Evolutionary conservation across 345 rosid genomes (phyloP), one percentile per base, ranked within the genome.

Genomic region (Populus tremula): DNA sequence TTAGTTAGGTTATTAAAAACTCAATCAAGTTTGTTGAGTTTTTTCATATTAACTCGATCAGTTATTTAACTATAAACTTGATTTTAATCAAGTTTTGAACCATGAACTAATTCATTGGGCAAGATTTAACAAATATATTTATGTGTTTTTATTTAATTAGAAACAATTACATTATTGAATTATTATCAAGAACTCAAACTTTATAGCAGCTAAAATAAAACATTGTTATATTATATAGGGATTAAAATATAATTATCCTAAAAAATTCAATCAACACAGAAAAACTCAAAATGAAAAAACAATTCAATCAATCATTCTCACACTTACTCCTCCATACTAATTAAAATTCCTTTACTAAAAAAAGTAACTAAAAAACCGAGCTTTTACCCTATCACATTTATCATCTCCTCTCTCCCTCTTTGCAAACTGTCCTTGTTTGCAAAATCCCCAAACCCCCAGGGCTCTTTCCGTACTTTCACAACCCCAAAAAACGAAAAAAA

Each of bases 381-480:
- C 27, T 43, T 33, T 41, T 21, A 2, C 45, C 27, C 38, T 5
- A 35, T 35, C 10, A 25, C 73, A 1, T 43, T 43, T 11, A 43
- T 43, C 16, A 27, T 2, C 31, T 23, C 5, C 1, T 14, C 17
- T 23, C 70, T 41, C 16, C 39, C 21, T 21, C 73, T n/a, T 2
- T 0, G 13, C 17, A 21, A 43, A 12, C 2, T 33, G 68, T 73
- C 76, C 76, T 66, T 53, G 5, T 38, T 45, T 79, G 82, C 64
- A 74, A 79, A 29, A 61, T 43, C 31, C 39, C 29, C 23, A 47
- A 61, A 68, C 61, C 31, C 54, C 65, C 16, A 35, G 65, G 78
- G 70, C 29, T 50, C 11, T 43, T 38, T 36, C 47, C 25, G 54
- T n/a, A 69, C n/a, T 39, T 69, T 39, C 33, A 11, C 29, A 7